Conservation (phyloP, 164 flowering plant species). For the Aristolochia fimbriata region DNA sequence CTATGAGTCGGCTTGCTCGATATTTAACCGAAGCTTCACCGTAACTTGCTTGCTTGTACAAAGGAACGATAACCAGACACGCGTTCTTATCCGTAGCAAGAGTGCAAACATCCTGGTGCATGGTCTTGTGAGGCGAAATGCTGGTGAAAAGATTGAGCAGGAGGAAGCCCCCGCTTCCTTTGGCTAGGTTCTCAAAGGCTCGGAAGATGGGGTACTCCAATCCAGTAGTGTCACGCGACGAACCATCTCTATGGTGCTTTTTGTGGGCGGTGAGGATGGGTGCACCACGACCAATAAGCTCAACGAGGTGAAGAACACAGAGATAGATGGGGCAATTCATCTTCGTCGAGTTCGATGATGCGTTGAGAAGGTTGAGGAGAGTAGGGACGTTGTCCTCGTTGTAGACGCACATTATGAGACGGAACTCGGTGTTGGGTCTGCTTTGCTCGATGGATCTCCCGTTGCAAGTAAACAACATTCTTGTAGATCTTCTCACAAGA, state of each 20-base stretch:
- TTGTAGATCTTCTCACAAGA: conserved; percentile 9
- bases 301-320: conserved; percentile 17
- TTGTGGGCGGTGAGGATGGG: conserved; percentile 48
- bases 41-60: conserved; percentile 13
- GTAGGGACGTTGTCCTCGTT: conserved; percentile 23
- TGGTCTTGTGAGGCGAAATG: conserved; percentile 29
- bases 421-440: conserved; percentile 19
- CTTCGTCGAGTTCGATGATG: conserved; percentile 19
- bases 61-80: conserved; percentile 12
- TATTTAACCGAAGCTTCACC: too few relatives aligned
- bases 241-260: neutral
- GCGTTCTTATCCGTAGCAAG: conserved; percentile 6
- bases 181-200: conserved; percentile 31
- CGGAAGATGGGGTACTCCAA: conserved; percentile 22
- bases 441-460: conserved; percentile 28
- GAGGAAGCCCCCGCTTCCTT: conserved; percentile 14
- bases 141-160: conserved; percentile 31
- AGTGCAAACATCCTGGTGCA: conserved; percentile 23
- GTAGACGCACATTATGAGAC: conserved; percentile 32
- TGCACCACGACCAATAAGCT: conserved; percentile 39
- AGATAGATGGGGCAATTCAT: conserved; percentile 23
- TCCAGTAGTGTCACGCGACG: neutral
- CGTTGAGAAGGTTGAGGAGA: conserved; percentile 22
- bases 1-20: neutral
- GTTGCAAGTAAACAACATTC: conserved; percentile 22